A percentile compares a stretch with the other conserved stretches of the same genome.
These are phyloP conservation scores for Eutrema japonicum DNA, from an alignment of 345 rosid genomes.

Conservation along the genomic window DNA sequence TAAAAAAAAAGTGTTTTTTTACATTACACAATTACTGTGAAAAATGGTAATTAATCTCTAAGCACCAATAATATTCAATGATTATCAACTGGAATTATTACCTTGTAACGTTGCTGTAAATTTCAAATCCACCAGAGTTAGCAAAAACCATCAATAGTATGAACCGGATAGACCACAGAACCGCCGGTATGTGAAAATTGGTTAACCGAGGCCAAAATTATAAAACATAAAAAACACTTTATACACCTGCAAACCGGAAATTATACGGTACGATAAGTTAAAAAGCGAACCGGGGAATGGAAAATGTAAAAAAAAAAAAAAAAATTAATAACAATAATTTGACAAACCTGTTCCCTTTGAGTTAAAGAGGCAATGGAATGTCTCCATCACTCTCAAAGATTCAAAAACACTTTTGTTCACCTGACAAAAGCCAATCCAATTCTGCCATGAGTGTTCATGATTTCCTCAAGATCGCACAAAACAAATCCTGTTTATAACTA, in stretches of 20 bases:
- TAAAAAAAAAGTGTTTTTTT: background rate
- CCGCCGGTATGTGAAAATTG: constrained; percentile 44
- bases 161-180: constrained; percentile 39
- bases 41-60: constrained; percentile 8
- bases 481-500: constrained; percentile 24
- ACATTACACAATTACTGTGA: constrained; percentile 14
- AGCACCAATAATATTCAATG: background rate
- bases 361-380: constrained; percentile 62
- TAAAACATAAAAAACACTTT: constrained; percentile 34
- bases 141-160: constrained; percentile 34
- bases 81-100: constrained; percentile 35
- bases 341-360: constrained; percentile 68
- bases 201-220: constrained; percentile 47
- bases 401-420: constrained; percentile 41
- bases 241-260: constrained; percentile 63
- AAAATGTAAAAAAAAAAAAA: constrained; percentile 45
- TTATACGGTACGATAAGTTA: constrained; percentile 29
- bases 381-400: constrained; percentile 73
- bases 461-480: background rate
- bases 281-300: constrained; percentile 41
- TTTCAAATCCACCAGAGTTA: constrained; percentile 32
- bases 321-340: constrained; percentile 21
- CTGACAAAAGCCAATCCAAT: constrained; percentile 45
- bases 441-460: constrained; percentile 49
- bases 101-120: constrained; percentile 46